Evolutionary conservation across 2,329 filamentous ascomycete genomes (phyloP).

Genomic region (Verticillium tricorpus): DNA sequence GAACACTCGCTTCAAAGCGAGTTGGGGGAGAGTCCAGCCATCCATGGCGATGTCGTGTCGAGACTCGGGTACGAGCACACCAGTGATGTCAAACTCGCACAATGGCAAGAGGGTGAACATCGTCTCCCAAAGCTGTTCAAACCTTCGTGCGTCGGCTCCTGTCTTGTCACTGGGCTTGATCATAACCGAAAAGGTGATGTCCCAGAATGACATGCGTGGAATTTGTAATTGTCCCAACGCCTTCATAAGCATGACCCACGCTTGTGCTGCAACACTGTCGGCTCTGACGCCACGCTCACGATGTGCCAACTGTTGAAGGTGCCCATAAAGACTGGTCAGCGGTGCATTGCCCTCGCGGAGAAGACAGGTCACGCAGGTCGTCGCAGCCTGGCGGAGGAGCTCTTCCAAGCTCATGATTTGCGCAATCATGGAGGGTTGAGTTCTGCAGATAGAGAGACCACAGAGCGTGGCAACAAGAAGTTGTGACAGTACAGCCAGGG

Average conservation of each 20-base stretch:
- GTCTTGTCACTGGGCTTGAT: conserved; percentile 26
- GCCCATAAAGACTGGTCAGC: conserved; percentile 41
- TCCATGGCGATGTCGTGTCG: conserved; percentile 39
- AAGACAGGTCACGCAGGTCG: conserved; percentile 33
- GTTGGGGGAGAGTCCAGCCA: conserved; percentile 58
- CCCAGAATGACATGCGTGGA: conserved; percentile 56
- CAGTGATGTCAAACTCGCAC: conserved; percentile 52
- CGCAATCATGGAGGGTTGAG: conserved; percentile 21
- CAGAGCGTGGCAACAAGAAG: conserved; percentile 32
- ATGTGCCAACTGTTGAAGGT: conserved; percentile 37
- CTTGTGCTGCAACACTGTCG: conserved; percentile 39
- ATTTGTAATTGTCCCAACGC: conserved; percentile 45
- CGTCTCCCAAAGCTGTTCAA: conserved; percentile 54
- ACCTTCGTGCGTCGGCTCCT: conserved; percentile 36
- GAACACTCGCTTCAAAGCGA: conserved; percentile 52
- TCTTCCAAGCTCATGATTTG: conserved; percentile 43
- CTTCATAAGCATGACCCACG: conserved; percentile 57
- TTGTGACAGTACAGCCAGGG: conserved; percentile 31
- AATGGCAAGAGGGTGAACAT: conserved; percentile 60
- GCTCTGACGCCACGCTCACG: conserved; percentile 49
- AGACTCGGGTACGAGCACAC: conserved; percentile 37
- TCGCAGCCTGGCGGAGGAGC: conserved; percentile 37
- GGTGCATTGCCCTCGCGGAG: conserved; percentile 35
- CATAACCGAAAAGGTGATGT: conserved; percentile 43
- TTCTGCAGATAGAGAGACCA: conserved; percentile 33